Evolutionary conservation across 2,329 filamentous ascomycete species (phyloP).

Genomic region (Periconia digitata): DNA sequence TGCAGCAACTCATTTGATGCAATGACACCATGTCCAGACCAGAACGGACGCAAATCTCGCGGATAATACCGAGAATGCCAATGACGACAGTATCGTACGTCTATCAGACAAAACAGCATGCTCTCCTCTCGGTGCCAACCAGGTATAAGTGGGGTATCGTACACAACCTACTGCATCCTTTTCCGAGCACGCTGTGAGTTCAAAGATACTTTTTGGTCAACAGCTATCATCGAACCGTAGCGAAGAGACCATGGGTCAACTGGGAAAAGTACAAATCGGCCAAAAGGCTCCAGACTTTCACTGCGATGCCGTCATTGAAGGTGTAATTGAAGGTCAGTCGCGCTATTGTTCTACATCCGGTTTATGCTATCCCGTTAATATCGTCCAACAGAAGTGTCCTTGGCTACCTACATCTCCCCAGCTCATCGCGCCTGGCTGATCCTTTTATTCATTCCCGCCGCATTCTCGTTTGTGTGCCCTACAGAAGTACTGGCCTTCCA

Average conservation of each 20-base stretch:
- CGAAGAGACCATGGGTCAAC: conserved; percentile 17
- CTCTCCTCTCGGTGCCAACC: neutral
- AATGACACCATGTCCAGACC: neutral
- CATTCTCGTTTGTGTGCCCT: conserved; percentile 36
- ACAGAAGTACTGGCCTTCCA: conserved; percentile 36
- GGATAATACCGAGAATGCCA: neutral
- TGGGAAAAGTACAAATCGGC: conserved; percentile 28
- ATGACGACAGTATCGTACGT: conserved; percentile 1
- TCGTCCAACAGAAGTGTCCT: conserved; percentile 21
- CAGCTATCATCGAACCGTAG: neutral
- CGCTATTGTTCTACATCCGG: neutral
- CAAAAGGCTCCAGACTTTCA: conserved; percentile 29
- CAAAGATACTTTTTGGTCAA: neutral
- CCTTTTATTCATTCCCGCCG: conserved; percentile 33
- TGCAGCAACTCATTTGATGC: neutral
- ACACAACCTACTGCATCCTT: too few relatives aligned
- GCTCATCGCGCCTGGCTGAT: conserved; percentile 25
- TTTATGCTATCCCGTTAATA: too few relatives aligned
- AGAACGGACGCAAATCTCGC: neutral
- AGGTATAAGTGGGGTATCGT: too few relatives aligned
- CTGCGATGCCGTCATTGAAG: conserved; percentile 28
- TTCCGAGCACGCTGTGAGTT: too few relatives aligned
- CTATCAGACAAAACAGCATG: conserved; percentile 3
- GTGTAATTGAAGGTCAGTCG: conserved; percentile 22
- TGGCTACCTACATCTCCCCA: conserved; percentile 23